Percentiles rank a stretch among this genome's conserved stretches.
Evolutionary conservation across 2,329 filamentous ascomycete species (phyloP).

Genomic region (Cercospora citrullina): DNA sequence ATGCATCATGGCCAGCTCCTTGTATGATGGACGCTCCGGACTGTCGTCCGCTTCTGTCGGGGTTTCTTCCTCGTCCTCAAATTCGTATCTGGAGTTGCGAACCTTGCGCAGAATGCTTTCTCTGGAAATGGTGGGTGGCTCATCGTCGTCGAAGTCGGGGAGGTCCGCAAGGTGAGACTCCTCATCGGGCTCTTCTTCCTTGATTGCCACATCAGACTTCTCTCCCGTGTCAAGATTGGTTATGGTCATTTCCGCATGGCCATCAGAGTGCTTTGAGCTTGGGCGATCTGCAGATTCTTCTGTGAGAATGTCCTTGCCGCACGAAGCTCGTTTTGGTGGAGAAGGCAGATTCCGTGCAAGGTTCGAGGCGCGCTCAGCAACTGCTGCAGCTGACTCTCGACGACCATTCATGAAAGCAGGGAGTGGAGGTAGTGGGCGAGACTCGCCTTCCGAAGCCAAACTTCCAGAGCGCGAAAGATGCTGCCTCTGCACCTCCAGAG

Average conservation of each 20-base stretch:
- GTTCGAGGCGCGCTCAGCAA: conserved; percentile 69
- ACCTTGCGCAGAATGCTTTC: conserved; percentile 91
- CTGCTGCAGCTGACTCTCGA: conserved; percentile 61
- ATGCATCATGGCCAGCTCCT: conserved; percentile 62
- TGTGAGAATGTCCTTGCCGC: conserved; percentile 59
- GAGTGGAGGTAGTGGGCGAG: conserved; percentile 82
- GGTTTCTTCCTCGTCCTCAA: conserved; percentile 49
- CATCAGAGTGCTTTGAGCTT: conserved; percentile 27
- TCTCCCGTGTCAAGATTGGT: conserved; percentile 36
- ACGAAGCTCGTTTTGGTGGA: conserved; percentile 65
- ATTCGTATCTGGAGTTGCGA: conserved; percentile 62
- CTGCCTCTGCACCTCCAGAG: conserved; percentile 53
- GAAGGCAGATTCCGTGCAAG: conserved; percentile 69
- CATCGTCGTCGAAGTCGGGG: conserved; percentile 37
- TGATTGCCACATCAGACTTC: conserved; percentile 25
- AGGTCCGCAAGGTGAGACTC: conserved; percentile 39
- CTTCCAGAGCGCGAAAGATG: conserved; percentile 69
- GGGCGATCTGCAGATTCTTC: conserved; percentile 22
- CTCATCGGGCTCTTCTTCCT: conserved; percentile 35
- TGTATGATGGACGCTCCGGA: conserved; percentile 39
- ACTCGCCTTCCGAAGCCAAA: conserved; percentile 73
- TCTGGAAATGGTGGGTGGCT: conserved; percentile 76
- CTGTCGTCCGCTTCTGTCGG: conserved; percentile 38
- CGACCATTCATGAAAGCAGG: conserved; percentile 62
- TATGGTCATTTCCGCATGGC: conserved; percentile 48